A percentile compares a stretch with the other conserved stretches of the same genome.
Conservation (phyloP, 148 eudicot genomes). For the Vaccinium myrtillus region DNA sequence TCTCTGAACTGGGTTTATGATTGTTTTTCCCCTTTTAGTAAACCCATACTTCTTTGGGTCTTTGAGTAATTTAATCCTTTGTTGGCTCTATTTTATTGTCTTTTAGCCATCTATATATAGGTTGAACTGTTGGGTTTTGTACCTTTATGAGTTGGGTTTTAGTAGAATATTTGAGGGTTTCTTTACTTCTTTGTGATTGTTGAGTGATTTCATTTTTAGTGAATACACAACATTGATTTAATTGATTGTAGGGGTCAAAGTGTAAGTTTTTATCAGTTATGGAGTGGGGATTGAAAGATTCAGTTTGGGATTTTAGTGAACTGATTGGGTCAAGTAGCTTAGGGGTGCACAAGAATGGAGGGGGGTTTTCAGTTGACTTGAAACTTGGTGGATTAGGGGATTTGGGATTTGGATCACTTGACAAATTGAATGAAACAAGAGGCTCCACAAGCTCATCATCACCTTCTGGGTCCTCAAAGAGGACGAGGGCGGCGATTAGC, state of each 20-base stretch:
- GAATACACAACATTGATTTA: background rate
- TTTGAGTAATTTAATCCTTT: constrained; percentile 8
- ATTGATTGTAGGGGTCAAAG: background rate
- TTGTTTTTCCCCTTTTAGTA: constrained; percentile 6
- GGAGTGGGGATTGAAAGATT: constrained; percentile 30
- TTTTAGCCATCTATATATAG: background rate
- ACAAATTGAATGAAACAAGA: constrained; percentile 17
- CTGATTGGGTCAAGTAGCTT: constrained; percentile 20
- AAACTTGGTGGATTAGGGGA: constrained; percentile 22
- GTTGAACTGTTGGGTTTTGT: background rate
- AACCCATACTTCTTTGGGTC: constrained; percentile 1
- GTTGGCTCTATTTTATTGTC: background rate
- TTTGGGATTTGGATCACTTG: constrained; percentile 11
- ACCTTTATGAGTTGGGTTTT: background rate
- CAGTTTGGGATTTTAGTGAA: constrained; percentile 31
- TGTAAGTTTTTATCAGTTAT: constrained; percentile 19
- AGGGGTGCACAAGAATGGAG: constrained; percentile 15
- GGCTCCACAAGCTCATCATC: background rate
- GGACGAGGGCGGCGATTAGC: background rate
- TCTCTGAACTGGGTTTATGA: constrained; percentile 14
- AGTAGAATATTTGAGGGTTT: background rate
- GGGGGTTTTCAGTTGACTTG: constrained; percentile 23
- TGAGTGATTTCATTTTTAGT: background rate
- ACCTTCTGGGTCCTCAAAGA: constrained; percentile 32
- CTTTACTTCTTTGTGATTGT: background rate